Base-by-base conservation (phyloP, 192 early-diverging fungal genomes). In the Linnemannia hyalina region DNA sequence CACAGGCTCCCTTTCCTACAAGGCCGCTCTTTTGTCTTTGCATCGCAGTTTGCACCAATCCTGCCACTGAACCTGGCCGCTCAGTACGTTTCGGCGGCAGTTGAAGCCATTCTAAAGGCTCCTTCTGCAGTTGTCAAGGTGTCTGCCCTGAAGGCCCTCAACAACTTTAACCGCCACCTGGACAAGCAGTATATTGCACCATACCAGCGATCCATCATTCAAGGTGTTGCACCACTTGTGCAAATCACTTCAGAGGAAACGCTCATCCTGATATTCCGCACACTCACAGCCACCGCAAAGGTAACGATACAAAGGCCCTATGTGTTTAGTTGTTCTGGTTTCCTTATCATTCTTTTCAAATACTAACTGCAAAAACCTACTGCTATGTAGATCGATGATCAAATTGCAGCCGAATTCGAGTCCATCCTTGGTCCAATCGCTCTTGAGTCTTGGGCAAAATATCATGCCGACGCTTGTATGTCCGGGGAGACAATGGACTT, bases 11-110 rank as follows among this genome's bases (percentile, higher is more conserved):
- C 98, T 15, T 97, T 97, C 83, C 90, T 96, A 68, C 96, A 97
- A 88, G 97, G 97, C 6, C 96, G 98, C 15, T 93, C 96, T 2
- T 92, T 99, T 70, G 93, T 97, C 18, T 97, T 97, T 91, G 92
- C 95, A 8, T 94, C 94, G 46, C 91, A 94, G 80, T 96, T 97
- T 91, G 93, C 94, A 20, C 86, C 90, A 15, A 89, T 93, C 13
- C 85, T 97, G 38, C 96, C 96, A 22, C 42, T 86, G 2, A 83
- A 92, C 4, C 89, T 97, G 35, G 89, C 94, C 2, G 68, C 83
- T 0, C 93, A 95, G 35, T 97, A 95, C 88, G 90, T 97, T 63
- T 82, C 89, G 9, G 95, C 95, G 4, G 93, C 96, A 38, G 94
- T 94, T 9, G 89, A 89, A 32, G 96, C 95, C 1, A 89, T 97